phyloP scores from a whole-genome alignment of 2,329 filamentous ascomycete species.

The Alternaria brassicicola region DNA sequence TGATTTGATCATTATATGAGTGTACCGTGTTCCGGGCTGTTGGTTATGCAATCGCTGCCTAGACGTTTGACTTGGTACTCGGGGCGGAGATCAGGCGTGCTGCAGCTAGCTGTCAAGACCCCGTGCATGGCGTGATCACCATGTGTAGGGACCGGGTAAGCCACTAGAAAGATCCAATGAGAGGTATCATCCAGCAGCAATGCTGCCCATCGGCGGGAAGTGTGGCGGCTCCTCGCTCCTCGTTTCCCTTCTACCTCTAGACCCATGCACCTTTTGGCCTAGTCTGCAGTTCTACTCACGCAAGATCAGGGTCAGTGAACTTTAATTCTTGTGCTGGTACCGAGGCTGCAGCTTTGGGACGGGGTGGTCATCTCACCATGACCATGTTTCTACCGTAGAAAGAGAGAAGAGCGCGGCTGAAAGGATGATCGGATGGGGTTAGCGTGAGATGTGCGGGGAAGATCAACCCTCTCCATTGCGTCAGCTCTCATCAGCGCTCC shows the following conservation, averaged over 20 bases:
- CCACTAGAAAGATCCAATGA: background rate
- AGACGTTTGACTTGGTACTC: background rate
- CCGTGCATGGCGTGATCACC: background rate
- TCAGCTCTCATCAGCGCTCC: background rate
- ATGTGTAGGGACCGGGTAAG: background rate
- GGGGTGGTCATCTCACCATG: background rate
- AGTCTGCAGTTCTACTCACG: background rate
- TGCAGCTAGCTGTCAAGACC: background rate
- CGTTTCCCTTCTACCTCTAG: background rate
- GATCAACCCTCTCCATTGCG: too few relatives aligned
- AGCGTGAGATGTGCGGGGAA: background rate
- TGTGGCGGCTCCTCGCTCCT: background rate
- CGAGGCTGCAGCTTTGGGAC: background rate
- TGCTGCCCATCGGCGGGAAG: background rate
- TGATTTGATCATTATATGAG: background rate
- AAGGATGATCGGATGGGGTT: background rate
- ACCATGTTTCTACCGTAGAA: background rate
- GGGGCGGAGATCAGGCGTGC: background rate
- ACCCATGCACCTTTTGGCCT: background rate
- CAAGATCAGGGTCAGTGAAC: background rate
- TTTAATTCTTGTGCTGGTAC: background rate
- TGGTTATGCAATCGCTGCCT: background rate
- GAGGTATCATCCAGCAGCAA: background rate
- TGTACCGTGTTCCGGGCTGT: background rate
- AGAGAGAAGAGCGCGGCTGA: background rate